Evolutionary conservation across 148 eudicot genomes (phyloP).

Genomic region (Simmondsia chinensis): DNA sequence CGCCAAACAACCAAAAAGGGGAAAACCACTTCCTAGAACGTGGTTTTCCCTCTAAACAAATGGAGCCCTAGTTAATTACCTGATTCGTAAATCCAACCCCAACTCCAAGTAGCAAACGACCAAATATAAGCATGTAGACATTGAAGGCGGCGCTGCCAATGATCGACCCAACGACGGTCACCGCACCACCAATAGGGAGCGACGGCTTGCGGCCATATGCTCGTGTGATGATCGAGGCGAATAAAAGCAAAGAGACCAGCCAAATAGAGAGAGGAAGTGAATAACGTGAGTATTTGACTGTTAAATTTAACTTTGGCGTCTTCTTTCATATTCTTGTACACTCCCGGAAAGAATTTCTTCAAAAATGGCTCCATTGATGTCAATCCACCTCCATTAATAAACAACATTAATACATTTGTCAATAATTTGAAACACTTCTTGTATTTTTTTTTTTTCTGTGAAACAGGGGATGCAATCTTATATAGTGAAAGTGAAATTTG

Average conservation of each 20-base stretch:
- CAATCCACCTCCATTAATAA: too few relatives aligned
- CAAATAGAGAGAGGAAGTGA: slow-evolving; percentile 28
- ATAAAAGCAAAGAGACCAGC: slow-evolving; percentile 26
- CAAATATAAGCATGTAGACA: slow-evolving; percentile 28
- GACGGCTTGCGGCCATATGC: slow-evolving; percentile 19
- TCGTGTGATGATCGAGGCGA: slow-evolving; percentile 22
- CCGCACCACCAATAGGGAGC: slow-evolving; percentile 15
- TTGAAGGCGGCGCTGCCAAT: slow-evolving; percentile 23
- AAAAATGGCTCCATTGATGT: slow-evolving; percentile 23
- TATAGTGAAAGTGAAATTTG: too few relatives aligned
- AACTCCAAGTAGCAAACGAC: slow-evolving; percentile 27
- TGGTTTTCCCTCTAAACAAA: too few relatives aligned
- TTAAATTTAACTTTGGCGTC: slow-evolving; percentile 11
- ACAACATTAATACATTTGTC: too few relatives aligned
- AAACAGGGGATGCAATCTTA: too few relatives aligned
- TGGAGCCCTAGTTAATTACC: too few relatives aligned
- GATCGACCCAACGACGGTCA: slow-evolving; percentile 19
- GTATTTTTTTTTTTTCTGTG: too few relatives aligned
- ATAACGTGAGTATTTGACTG: slow-evolving; percentile 9
- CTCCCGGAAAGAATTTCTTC: slow-evolving; percentile 16
- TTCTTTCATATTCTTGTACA: slow-evolving; percentile 5
- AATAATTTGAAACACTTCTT: too few relatives aligned
- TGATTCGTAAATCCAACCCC: slow-evolving; percentile 30
- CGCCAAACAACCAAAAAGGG: too few relatives aligned
- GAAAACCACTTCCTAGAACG: too few relatives aligned